phyloP scores from a whole-genome alignment of 2,329 filamentous ascomycete genomes.

The Verticillium albo-atrum region DNA sequence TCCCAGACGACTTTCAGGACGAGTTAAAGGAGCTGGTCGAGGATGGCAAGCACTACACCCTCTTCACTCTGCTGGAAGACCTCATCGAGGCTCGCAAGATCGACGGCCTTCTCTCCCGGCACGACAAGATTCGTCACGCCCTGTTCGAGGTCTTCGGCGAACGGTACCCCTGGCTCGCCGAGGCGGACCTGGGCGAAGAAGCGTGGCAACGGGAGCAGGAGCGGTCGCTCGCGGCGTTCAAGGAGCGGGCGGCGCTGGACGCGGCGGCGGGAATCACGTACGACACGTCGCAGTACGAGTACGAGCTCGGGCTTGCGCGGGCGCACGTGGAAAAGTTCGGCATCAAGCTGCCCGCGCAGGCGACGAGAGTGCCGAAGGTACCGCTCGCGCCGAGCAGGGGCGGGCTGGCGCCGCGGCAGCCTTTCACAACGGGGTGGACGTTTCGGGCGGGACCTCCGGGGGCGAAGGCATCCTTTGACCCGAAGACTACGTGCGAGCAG shows the following conservation, averaged over 20 bases:
- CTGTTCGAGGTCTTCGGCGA: conserved; percentile 6
- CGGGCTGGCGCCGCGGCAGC: conserved; percentile 7
- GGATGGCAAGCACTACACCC: not conserved
- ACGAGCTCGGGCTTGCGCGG: not conserved
- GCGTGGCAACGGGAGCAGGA: not conserved
- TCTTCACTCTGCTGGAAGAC: conserved; percentile 8
- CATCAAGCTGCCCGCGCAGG: not conserved
- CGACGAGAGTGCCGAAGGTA: not conserved
- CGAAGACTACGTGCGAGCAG: conserved; percentile 9
- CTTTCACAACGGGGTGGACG: conserved; percentile 11
- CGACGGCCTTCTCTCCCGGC: conserved; percentile 2
- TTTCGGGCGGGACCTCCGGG: not conserved
- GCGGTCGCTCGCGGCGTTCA: not conserved
- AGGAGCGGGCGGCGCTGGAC: not conserved
- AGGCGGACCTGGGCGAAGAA: conserved; percentile 7
- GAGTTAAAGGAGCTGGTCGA: conserved; percentile 3
- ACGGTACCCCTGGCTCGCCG: conserved; percentile 7
- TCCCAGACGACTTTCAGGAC: conserved; percentile 4
- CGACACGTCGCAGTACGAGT: not conserved
- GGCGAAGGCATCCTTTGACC: conserved; percentile 3
- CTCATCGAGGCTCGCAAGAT: conserved; percentile 5
- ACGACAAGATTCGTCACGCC: not conserved
- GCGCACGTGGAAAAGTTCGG: not conserved
- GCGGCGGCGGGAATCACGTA: not conserved
- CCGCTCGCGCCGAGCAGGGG: conserved; percentile 7